phyloP scores from a whole-genome alignment of 2,329 filamentous ascomycete species.

The Colletotrichum acutatum region DNA sequence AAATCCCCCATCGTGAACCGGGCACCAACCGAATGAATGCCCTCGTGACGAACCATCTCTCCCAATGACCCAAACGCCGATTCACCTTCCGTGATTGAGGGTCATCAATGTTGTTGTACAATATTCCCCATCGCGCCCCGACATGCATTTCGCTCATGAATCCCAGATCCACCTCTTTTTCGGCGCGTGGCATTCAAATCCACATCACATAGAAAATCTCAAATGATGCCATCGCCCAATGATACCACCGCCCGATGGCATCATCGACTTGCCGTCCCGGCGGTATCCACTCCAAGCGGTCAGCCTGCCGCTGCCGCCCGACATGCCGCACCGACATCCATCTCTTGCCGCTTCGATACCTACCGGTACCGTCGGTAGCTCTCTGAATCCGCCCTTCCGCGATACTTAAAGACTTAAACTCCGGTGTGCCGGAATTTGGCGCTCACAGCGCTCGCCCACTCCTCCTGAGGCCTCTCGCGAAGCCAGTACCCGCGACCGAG shows the following conservation, averaged over 20 bases:
- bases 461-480: slow-evolving; percentile 72
- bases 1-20: background rate
- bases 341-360: background rate
- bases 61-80: slow-evolving; percentile 8
- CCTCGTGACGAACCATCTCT: background rate
- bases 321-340: slow-evolving; percentile 32
- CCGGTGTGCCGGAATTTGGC: slow-evolving; percentile 34
- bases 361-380: background rate
- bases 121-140: background rate
- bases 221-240: slow-evolving; percentile 10
- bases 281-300: background rate
- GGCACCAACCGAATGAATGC: background rate
- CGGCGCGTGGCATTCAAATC: slow-evolving; percentile 1
- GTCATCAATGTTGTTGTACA: background rate
- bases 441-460: slow-evolving; percentile 76
- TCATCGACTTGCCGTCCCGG: slow-evolving; percentile 14
- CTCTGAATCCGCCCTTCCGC: background rate
- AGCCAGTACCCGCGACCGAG: slow-evolving; percentile 85
- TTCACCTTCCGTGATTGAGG: background rate
- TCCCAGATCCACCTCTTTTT: background rate
- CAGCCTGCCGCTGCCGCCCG: slow-evolving; percentile 25
- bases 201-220: slow-evolving; percentile 1
- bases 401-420: slow-evolving; percentile 1
- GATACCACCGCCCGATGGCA: slow-evolving; percentile 24
- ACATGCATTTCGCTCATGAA: background rate